Percentiles rank a stretch among this genome's conserved stretches.
Evolutionary conservation across 1,284 basidiomycete species (phyloP).

Genomic region (Butyriboletus appendiculatus): DNA sequence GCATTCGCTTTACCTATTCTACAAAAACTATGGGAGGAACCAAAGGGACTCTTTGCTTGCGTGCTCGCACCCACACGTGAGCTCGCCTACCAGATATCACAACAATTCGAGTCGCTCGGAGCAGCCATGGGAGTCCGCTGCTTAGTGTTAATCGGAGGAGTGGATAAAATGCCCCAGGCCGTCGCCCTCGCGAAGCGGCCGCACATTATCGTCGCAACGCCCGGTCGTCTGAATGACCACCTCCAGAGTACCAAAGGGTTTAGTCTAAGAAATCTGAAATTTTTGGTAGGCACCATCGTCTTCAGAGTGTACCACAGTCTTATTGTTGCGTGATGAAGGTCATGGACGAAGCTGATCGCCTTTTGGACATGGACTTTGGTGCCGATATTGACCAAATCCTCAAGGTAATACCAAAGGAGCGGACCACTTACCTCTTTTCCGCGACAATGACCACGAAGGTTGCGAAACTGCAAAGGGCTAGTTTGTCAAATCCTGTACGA

Average conservation of each 20-base stretch:
- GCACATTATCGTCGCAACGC: conserved; percentile 97
- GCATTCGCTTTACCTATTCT: conserved; percentile 97
- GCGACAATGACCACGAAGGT: conserved; percentile 99
- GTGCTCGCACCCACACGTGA: conserved; percentile 96
- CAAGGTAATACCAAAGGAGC: conserved; percentile 92
- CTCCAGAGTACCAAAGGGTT: conserved; percentile 99
- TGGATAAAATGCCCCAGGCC: conserved; percentile 93
- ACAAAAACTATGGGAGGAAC: conserved; percentile 96
- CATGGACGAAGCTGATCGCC: conserved; percentile 95
- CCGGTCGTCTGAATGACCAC: conserved; percentile 94
- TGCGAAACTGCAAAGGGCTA: conserved; percentile 96
- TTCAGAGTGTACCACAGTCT: not conserved
- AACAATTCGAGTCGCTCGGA: conserved; percentile 94
- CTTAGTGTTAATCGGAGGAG: conserved; percentile 92
- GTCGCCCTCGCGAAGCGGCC: conserved; percentile 93
- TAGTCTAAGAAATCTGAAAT: conserved; percentile 84
- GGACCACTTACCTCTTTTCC: conserved; percentile 96
- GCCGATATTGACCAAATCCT: conserved; percentile 97
- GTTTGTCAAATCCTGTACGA: conserved; percentile 91
- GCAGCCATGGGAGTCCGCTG: conserved; percentile 93
- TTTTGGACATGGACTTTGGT: conserved; percentile 98
- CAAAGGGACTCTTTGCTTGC: conserved; percentile 91
- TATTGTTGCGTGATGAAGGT: conserved; percentile 53
- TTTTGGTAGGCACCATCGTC: conserved; percentile 62
- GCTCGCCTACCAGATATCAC: conserved; percentile 97